Base-by-base conservation (phyloP, 2,329 filamentous ascomycete species). In the Spiromastix sp. region DNA sequence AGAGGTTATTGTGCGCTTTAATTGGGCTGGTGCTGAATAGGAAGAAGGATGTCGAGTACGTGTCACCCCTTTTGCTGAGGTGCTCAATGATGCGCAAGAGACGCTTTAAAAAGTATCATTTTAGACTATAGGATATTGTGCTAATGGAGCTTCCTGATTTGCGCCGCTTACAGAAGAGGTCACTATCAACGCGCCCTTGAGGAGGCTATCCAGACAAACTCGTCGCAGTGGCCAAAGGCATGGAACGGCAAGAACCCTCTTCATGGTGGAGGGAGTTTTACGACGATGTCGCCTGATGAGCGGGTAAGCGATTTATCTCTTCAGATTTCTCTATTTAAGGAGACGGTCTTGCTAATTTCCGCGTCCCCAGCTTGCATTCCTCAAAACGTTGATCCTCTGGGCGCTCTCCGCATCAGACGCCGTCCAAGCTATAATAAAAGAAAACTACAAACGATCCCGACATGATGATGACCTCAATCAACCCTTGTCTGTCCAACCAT, bases 31-130 rank as follows among this genome's bases (percentile, higher is more conserved):
- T 95, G 37, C 70, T 98, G 52, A 98, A 98, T 61, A 80, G 91
- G 60, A 96, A 98, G 70, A 94, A 98, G 59, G 87, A 94, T 64
- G 84, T 96, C 56, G 94, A 98, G 91, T 96, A 75, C 62, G 85
- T 67, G 46, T 42, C 43, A 44, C 54, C 54, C 50, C 38, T n/a
- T n/a, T n/a, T n/a, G n/a, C n/a, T n/a, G n/a, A n/a, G n/a, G n/a
- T n/a, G n/a, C n/a, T n/a, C n/a, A 12, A 20, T 6, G 7, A 33
- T 25, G n/a, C 9, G n/a, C n/a, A n/a, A n/a, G n/a, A n/a, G n/a
- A n/a, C n/a, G n/a, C 17, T 21, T 19, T 13, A 11, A 16, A 29
- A 25, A 16, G 30, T 10, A 10, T 21, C 2, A 30, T 22, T 20
- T 15, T 2, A n/a, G n/a, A n/a, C n/a, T n/a, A n/a, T n/a, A n/a